phyloP scores from a whole-genome alignment of 2,329 filamentous ascomycete genomes.

The Calonectria montana region DNA sequence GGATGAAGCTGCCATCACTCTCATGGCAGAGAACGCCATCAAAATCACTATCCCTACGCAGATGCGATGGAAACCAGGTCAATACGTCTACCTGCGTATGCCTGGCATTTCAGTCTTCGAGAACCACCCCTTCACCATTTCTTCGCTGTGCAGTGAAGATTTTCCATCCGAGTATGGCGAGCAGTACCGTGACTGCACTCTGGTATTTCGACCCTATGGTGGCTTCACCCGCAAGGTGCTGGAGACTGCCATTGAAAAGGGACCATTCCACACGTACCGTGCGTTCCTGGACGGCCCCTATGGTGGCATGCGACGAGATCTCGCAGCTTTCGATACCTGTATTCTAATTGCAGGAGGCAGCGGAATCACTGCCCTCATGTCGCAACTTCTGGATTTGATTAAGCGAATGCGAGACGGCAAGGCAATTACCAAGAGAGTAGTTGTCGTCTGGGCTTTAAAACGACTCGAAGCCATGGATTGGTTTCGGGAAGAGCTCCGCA shows the following conservation, averaged over 20 bases:
- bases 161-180: constrained; percentile 94
- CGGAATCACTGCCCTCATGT: constrained; percentile 93
- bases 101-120: constrained; percentile 90
- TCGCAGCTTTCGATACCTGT: constrained; percentile 93
- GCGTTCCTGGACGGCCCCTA: constrained; percentile 96
- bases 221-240: constrained; percentile 90
- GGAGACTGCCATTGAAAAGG: constrained; percentile 85
- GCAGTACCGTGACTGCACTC: constrained; percentile 85
- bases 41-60: constrained; percentile 95
- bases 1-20: constrained; percentile 88
- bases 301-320: constrained; percentile 89
- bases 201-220: constrained; percentile 91
- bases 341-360: constrained; percentile 94
- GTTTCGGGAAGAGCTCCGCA: constrained; percentile 95
- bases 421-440: constrained; percentile 89
- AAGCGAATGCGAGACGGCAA: constrained; percentile 96
- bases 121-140: constrained; percentile 95
- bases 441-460: constrained; percentile 95
- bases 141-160: constrained; percentile 91
- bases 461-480: constrained; percentile 94
- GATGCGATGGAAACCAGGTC: constrained; percentile 91
- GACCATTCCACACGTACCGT: constrained; percentile 90
- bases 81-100: constrained; percentile 95
- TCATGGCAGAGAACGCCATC: constrained; percentile 93
- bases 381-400: constrained; percentile 91